Evolutionary conservation across 495 filamentous ascomycete species (phyloP).

Genomic region (Podospora bellae-mahoneyi): DNA sequence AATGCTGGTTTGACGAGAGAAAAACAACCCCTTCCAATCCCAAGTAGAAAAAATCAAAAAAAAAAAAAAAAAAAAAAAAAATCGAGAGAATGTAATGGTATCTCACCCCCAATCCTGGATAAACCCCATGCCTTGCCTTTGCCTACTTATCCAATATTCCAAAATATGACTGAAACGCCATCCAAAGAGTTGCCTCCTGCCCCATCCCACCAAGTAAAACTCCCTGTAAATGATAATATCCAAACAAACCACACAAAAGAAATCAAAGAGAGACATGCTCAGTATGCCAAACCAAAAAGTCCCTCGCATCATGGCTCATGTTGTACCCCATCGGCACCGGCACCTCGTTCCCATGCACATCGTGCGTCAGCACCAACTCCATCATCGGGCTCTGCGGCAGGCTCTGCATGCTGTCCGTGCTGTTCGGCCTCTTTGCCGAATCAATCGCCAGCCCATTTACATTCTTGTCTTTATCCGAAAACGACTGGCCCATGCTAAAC

Average conservation of each 20-base stretch:
- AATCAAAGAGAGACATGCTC: conserved; percentile 33
- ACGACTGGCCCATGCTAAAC: conserved; percentile 1
- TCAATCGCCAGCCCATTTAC: conserved; percentile 20
- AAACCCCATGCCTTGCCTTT: neutral
- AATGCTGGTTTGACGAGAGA: neutral
- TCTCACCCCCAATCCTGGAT: neutral
- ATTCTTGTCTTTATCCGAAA: neutral
- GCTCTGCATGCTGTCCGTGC: conserved; percentile 37
- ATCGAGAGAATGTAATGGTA: conserved; percentile 1
- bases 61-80: conserved; percentile 8
- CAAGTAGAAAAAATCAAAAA: neutral
- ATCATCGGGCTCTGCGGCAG: conserved; percentile 52
- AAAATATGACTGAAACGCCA: neutral
- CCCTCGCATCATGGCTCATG: conserved; percentile 50
- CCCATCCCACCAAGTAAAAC: neutral
- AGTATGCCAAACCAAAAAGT: conserved; percentile 50
- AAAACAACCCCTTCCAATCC: neutral
- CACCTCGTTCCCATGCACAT: conserved; percentile 39
- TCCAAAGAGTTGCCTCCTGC: neutral
- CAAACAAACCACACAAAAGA: neutral
- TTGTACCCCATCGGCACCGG: conserved; percentile 56
- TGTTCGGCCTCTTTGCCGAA: conserved; percentile 16
- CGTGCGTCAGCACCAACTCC: conserved; percentile 41
- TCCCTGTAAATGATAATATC: neutral
- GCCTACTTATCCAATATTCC: neutral